Base-by-base conservation (phyloP, 2,329 filamentous ascomycete species). In the Monosporascus sp. region DNA sequence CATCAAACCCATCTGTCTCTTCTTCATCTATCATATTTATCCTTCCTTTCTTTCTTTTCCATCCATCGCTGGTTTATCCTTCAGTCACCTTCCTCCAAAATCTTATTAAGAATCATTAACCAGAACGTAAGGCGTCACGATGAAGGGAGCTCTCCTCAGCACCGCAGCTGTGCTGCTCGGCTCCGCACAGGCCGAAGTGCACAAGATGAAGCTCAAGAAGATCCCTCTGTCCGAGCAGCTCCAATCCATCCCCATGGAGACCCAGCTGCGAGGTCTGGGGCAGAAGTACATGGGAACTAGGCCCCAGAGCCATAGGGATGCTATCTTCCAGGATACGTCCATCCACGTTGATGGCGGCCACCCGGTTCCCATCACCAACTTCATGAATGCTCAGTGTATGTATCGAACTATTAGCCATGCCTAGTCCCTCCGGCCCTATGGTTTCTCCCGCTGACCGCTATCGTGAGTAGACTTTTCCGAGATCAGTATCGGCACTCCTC, bases 191-290 rank as follows among this genome's bases (percentile, higher is more conserved):
- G 93, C 90, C 65, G 90, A 86, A 67, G 81, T 96, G 62, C 90
- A 97, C 85, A 95, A 90, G 82, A 87, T 97, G 83, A 94, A 95
- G 82, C 87, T 99, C 68, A 89, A 97, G 83, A 99, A 99, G 87
- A 78, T 97, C 58, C 88, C 94, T 62, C 79, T 99, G 55, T 82
- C 86, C 49, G 90, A 97, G 73, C 94, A 97, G 79, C 83, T 99
- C 68, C 83, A 89, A 70, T 78, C 84, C 61, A 82, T 88, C 68
- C 89, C 88, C 69, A 85, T 99, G 70, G 84, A 90, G 69, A 78
- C 85, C 57, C 93, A 97, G 68, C 81, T 90, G 63, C 85, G 87
- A 71, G 84, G 86, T 58, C 85, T 99, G 56, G 86, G 89, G 60
- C 93, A 97, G 80, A 99, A 97, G 83, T 97, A 97, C 80, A 88